Percentiles rank a stretch among this genome's conserved stretches.
Evolutionary conservation across 164 flowering plant species (phyloP).

Genomic region (Sedum album): DNA sequence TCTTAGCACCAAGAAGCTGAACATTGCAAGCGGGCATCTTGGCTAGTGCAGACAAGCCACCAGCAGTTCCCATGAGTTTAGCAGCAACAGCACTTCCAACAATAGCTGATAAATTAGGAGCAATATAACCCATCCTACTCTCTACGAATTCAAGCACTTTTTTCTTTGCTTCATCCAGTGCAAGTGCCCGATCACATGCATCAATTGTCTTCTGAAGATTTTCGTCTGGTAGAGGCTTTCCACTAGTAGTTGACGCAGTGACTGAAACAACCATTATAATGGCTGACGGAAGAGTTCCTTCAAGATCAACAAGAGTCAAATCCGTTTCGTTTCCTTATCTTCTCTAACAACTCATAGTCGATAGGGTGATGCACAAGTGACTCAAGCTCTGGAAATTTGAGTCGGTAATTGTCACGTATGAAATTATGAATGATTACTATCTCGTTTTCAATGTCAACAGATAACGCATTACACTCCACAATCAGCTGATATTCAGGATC

Average conservation of each 20-base stretch:
- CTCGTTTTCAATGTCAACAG: conserved; percentile 93
- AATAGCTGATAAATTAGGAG: conserved; percentile 91
- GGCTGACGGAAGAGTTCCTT: conserved; percentile 90
- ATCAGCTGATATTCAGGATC: conserved; percentile 93
- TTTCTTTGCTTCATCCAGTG: conserved; percentile 74
- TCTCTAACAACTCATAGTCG: conserved; percentile 93
- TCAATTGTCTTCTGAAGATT: conserved; percentile 68
- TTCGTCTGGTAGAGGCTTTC: conserved; percentile 88
- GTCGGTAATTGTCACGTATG: conserved; percentile 80
- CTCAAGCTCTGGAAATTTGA: conserved; percentile 93
- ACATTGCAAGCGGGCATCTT: conserved; percentile 99
- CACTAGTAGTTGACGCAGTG: conserved; percentile 87
- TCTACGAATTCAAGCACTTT: conserved; percentile 92
- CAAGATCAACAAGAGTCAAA: conserved; percentile 86
- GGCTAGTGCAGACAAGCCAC: conserved; percentile 75
- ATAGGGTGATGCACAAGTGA: conserved; percentile 96
- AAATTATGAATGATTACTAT: conserved; percentile 83
- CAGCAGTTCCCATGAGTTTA: conserved; percentile 96
- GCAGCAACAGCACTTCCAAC: conserved; percentile 99
- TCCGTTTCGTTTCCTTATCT: conserved; percentile 88
- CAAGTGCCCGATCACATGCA: conserved; percentile 94
- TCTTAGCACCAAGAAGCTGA: conserved; percentile 92
- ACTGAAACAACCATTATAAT: conserved; percentile 93
- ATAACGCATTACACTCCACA: conserved; percentile 84
- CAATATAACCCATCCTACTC: conserved; percentile 91